Evolutionary conservation across 805 yeast species (phyloP), one percentile per base, ranked within the genome.

Genomic region (Pichia nakasei): DNA sequence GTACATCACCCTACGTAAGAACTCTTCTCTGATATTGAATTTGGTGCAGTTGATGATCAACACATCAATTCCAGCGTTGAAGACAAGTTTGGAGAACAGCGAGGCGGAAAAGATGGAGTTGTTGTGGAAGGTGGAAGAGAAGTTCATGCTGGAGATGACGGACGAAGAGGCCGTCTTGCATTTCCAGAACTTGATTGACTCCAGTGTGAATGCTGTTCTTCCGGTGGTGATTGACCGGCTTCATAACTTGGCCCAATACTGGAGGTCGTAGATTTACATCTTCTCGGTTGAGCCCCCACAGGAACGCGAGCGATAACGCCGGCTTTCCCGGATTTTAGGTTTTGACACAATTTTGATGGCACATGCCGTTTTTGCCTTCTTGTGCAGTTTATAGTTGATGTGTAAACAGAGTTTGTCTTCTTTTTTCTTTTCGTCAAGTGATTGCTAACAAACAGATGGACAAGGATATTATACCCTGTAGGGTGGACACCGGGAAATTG

Each of bases 141-240:
- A 93, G 63, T 93, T 93, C 62, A 86, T 94, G 63, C 65, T 91
- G 45, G 96, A 91, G 46, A 76, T 93, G 83, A 80, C 83, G 35
- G 99, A 93, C 55, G 97, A 89, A 58, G 97, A 89, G 56, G 97
- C 98, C 0, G 88, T 93, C 19, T 67, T 85, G 21, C 96, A 91
- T 56, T 91, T 93, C 78, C 97, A 93, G 58, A 86, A 81, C 49
- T 72, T 93, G 58, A 94, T 93, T 54, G 91, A 87, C 55, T 96
- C 86, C 54, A 85, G 96, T 65, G 97, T 93, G 17, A 85, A 79
- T 58, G 97, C 98, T 0, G 76, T 93, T 46, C 62, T 91, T 46
- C 97, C 98, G 0, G 89, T 89, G 58, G 96, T 94, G 17, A 93
- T 93, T 43, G 99, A 93, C 58, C 78, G 96, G 50, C 66, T 93